These are phyloP conservation scores for Pisolithus tinctorius DNA, from an alignment of 768 basidiomycete species.

Conservation along the genomic window DNA sequence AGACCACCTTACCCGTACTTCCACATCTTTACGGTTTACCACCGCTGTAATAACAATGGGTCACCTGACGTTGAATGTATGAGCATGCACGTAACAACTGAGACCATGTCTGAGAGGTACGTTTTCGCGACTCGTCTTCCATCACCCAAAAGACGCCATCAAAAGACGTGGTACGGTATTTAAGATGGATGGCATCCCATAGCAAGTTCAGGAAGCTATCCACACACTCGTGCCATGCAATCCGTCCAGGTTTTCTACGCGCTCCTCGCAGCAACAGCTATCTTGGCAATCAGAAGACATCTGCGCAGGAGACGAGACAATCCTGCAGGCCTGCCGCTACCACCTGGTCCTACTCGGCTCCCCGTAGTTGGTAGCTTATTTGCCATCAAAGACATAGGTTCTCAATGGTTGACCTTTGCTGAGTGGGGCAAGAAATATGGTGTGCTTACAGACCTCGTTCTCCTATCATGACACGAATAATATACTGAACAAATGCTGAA, in stretches of 20 bases:
- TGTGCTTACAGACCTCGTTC: conserved; percentile 19
- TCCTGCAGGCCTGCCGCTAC: conserved; percentile 20
- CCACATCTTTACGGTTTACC: too few species aligned
- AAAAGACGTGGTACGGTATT: too few species aligned
- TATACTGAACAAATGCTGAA: background rate
- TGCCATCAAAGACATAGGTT: conserved; percentile 34
- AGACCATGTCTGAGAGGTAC: too few species aligned
- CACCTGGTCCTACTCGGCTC: conserved; percentile 37
- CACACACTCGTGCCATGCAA: background rate
- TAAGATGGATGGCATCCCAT: too few species aligned
- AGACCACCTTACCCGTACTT: too few species aligned
- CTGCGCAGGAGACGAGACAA: conserved; percentile 8
- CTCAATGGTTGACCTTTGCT: conserved; percentile 32
- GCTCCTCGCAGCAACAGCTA: background rate
- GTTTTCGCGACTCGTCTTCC: too few species aligned
- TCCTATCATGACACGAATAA: background rate
- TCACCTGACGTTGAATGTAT: too few species aligned
- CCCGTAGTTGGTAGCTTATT: conserved; percentile 40
- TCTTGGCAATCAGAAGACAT: background rate
- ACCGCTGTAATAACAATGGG: too few species aligned
- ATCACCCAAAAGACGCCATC: too few species aligned
- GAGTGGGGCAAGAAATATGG: conserved; percentile 39
- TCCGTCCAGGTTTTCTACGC: background rate
- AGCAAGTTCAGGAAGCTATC: background rate
- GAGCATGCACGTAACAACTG: too few species aligned